Evolutionary conservation across 805 yeast species (phyloP).

Genomic region (Teunomyces panamensis): DNA sequence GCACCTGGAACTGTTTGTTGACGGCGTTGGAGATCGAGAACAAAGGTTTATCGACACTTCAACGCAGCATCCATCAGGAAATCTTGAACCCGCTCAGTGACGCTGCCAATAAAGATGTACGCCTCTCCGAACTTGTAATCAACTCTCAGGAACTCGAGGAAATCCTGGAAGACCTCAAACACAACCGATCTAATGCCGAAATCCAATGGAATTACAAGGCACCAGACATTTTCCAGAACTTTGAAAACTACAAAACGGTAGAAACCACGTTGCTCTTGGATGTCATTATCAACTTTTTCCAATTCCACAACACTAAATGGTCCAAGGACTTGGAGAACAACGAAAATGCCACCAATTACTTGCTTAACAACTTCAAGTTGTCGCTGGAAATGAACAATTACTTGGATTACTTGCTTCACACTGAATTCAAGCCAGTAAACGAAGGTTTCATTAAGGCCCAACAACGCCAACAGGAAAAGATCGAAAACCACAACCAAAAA

Average conservation of each 20-base stretch:
- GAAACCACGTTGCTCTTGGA: slow-evolving; percentile 59
- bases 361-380: slow-evolving; percentile 46
- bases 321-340: slow-evolving; percentile 31
- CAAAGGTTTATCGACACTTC: slow-evolving; percentile 48
- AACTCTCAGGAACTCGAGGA: slow-evolving; percentile 44
- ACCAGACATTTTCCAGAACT: slow-evolving; percentile 69
- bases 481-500: slow-evolving; percentile 8
- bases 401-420: slow-evolving; percentile 29
- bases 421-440: slow-evolving; percentile 17
- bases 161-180: slow-evolving; percentile 25
- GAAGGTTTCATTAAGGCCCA: slow-evolving; percentile 10
- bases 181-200: slow-evolving; percentile 33
- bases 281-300: slow-evolving; percentile 61
- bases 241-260: slow-evolving; percentile 66
- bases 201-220: slow-evolving; percentile 75
- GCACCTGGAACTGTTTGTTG: slow-evolving; percentile 47
- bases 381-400: slow-evolving; percentile 37
- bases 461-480: slow-evolving; percentile 11
- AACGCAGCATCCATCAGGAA: slow-evolving; percentile 48
- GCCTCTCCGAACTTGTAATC: slow-evolving; percentile 54
- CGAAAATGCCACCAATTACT: slow-evolving; percentile 64
- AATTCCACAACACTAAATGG: slow-evolving; percentile 24
- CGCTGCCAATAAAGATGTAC: slow-evolving; percentile 51
- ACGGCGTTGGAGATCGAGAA: slow-evolving; percentile 48
- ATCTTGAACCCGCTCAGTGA: slow-evolving; percentile 53